These are phyloP conservation scores for Myochromella boudieri DNA, from an alignment of 768 basidiomycete genomes.

Conservation along the genomic window DNA sequence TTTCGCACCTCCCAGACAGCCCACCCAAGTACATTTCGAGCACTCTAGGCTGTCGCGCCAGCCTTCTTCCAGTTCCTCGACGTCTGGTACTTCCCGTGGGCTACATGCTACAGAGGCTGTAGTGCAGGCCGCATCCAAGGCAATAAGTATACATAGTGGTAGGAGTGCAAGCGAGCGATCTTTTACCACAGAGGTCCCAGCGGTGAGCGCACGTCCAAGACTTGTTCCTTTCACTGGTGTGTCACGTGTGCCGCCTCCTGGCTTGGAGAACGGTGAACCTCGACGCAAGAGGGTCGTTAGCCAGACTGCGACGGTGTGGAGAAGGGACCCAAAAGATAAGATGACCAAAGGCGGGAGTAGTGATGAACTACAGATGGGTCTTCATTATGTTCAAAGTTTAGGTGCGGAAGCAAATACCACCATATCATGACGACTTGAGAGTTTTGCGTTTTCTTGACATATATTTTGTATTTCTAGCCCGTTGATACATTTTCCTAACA, in stretches of 20 bases:
- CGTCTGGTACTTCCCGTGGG: slow-evolving; percentile 31
- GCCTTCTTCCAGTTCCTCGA: slow-evolving; percentile 32
- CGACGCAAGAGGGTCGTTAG: slow-evolving; percentile 52
- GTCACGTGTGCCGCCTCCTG: slow-evolving; percentile 53
- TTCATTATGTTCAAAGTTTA: slow-evolving; percentile 69
- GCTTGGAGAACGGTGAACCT: slow-evolving; percentile 23
- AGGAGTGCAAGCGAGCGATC: slow-evolving; percentile 36
- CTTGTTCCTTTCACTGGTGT: slow-evolving; percentile 73
- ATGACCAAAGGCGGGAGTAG: slow-evolving; percentile 40
- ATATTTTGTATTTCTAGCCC: not conserved
- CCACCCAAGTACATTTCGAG: slow-evolving; percentile 40
- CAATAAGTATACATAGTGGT: slow-evolving; percentile 53
- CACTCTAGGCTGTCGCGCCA: slow-evolving; percentile 35
- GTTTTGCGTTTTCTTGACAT: slow-evolving; percentile 18
- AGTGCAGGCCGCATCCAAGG: slow-evolving; percentile 48
- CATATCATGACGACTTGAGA: slow-evolving; percentile 41
- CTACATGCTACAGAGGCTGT: slow-evolving; percentile 44
- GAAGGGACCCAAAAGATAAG: slow-evolving; percentile 16
- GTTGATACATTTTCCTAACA: slow-evolving; percentile 7
- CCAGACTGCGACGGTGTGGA: slow-evolving; percentile 62
- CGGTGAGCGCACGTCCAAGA: slow-evolving; percentile 45
- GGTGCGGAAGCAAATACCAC: slow-evolving; percentile 45
- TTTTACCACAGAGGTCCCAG: slow-evolving; percentile 28
- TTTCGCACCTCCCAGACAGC: slow-evolving; percentile 61
- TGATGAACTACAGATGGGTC: slow-evolving; percentile 68